Evolutionary conservation across 352 stramenopile species (phyloP).

Genomic region (Globisporangium nagaii): DNA sequence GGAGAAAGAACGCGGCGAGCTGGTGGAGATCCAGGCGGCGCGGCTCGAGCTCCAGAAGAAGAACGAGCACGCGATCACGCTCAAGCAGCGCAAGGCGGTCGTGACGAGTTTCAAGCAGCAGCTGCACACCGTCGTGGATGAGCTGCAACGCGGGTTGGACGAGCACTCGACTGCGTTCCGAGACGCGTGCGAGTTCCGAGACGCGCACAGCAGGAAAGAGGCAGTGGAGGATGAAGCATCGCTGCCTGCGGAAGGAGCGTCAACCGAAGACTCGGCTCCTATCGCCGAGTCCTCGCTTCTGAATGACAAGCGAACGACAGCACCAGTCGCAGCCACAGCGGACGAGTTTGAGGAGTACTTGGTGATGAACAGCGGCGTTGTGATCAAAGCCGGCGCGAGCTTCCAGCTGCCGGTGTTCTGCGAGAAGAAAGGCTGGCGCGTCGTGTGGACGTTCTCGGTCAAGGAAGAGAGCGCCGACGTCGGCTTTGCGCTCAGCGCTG

Average conservation of each 20-base stretch:
- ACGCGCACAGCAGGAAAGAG: conserved; percentile 16
- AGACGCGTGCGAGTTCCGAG: conserved; percentile 55
- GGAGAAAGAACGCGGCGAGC: conserved; percentile 20
- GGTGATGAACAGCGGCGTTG: conserved; percentile 67
- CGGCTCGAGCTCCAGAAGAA: conserved; percentile 31
- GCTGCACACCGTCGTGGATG: conserved; percentile 26
- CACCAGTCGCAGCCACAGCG: neutral
- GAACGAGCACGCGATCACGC: conserved; percentile 26
- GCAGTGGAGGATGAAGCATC: neutral
- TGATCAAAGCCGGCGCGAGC: conserved; percentile 68
- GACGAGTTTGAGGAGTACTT: conserved; percentile 59
- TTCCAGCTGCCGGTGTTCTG: conserved; percentile 75
- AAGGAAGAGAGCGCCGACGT: conserved; percentile 69
- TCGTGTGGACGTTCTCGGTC: conserved; percentile 77
- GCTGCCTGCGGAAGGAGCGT: neutral
- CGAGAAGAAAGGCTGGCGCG: conserved; percentile 46
- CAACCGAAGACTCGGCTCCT: neutral
- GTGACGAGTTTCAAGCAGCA: conserved; percentile 37
- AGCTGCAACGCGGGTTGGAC: conserved; percentile 48
- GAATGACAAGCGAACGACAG: neutral
- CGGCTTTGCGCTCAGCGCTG: conserved; percentile 31
- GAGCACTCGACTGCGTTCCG: conserved; percentile 56
- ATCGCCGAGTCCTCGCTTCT: neutral
- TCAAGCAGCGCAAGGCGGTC: conserved; percentile 34
- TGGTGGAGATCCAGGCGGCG: conserved; percentile 23